A percentile compares a stretch with the other conserved stretches of the same genome.
Evolutionary conservation across 1,139 yeast genomes (phyloP).

Genomic region (Diutina siamensis): DNA sequence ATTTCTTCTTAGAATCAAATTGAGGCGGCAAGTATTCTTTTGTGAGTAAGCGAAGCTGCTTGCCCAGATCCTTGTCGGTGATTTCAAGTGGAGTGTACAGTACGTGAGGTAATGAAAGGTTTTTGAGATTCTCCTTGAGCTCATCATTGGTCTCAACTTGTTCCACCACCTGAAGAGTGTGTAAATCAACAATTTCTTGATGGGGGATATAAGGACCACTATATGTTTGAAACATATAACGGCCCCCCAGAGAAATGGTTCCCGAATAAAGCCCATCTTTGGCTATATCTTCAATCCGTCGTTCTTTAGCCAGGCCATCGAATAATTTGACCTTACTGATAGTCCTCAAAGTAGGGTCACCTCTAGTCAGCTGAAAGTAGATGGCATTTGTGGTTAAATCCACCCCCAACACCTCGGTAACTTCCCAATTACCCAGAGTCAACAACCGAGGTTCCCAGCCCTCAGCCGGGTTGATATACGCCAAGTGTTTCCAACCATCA

Average conservation of each 20-base stretch:
- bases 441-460: constrained; percentile 23
- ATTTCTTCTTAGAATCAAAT: constrained; percentile 41
- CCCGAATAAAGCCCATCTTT: constrained; percentile 58
- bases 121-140: constrained; percentile 19
- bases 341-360: neutral
- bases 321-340: constrained; percentile 16
- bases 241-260: constrained; percentile 57
- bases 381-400: constrained; percentile 31
- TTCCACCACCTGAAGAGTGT: constrained; percentile 19
- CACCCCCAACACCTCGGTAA: constrained; percentile 22
- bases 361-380: constrained; percentile 19
- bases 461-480: constrained; percentile 43
- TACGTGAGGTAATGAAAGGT: constrained; percentile 25
- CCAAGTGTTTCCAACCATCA: constrained; percentile 45
- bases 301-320: constrained; percentile 20
- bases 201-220: constrained; percentile 59
- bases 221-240: constrained; percentile 48
- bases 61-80: constrained; percentile 28
- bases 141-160: constrained; percentile 36
- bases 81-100: constrained; percentile 43
- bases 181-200: constrained; percentile 52
- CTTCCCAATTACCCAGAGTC: constrained; percentile 46
- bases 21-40: constrained; percentile 54
- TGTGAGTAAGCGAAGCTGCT: constrained; percentile 36
- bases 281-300: constrained; percentile 41